These are phyloP conservation scores for Acorus calamus DNA, from an alignment of 106 monocot genomes.

Conservation along the genomic window DNA sequence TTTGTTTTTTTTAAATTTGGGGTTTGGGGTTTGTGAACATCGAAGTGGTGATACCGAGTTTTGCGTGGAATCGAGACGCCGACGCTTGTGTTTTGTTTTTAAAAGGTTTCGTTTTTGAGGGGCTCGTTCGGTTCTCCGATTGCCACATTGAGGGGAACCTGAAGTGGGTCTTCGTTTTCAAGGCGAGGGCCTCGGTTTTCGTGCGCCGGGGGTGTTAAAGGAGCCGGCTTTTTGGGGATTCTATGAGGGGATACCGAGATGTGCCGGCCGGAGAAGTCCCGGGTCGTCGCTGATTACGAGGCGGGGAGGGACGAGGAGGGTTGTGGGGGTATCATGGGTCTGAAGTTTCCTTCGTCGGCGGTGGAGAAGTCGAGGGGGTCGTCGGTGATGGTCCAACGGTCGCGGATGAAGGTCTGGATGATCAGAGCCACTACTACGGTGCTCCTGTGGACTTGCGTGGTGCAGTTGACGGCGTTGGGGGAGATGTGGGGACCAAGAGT, in stretches of 20 bases:
- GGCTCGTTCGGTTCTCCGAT: no score
- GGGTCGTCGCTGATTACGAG: neutral
- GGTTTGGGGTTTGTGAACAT: no score
- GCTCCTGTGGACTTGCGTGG: constrained; percentile 76
- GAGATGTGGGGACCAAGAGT: constrained; percentile 68
- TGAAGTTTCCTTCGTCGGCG: neutral
- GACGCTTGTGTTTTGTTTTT: no score
- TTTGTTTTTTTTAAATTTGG: no score
- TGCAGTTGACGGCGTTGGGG: constrained; percentile 78
- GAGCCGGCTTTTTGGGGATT: neutral
- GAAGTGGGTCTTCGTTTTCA: no score
- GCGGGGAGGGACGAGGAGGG: constrained; percentile 2
- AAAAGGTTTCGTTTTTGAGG: no score
- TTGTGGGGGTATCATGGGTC: no score
- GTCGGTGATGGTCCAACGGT: constrained; percentile 20
- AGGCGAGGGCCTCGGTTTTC: no score
- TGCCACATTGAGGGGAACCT: no score
- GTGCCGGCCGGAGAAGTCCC: constrained; percentile 12
- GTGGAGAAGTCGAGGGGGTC: constrained; percentile 18
- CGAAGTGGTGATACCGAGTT: no score
- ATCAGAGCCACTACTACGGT: constrained; percentile 51
- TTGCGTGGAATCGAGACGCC: no score
- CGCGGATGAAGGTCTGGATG: constrained; percentile 76
- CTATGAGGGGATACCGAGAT: neutral
- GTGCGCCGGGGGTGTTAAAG: neutral